phyloP scores from a whole-genome alignment of 106 monocot species.

The Narthecium ossifragum region DNA sequence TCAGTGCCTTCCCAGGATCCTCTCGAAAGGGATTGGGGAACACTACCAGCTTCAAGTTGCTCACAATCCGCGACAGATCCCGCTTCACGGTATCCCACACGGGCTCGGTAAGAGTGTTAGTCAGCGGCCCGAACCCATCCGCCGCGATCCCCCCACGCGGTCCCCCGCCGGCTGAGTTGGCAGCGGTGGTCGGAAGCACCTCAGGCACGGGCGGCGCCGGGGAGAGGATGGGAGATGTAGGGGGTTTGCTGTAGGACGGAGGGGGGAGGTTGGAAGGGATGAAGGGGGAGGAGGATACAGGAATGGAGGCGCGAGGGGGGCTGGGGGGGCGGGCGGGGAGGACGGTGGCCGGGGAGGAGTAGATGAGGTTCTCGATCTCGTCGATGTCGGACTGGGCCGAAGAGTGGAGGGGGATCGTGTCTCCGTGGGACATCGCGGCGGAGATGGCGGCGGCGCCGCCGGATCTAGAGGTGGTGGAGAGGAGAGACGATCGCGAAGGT shows the following conservation, averaged over 20 bases:
- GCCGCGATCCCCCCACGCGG: conserved; percentile 14
- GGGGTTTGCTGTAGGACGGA: conserved; percentile 11
- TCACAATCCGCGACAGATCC: conserved; percentile 80
- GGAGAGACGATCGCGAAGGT: not conserved
- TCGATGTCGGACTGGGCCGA: conserved; percentile 98
- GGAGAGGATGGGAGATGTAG: conserved; percentile 11
- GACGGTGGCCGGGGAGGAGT: conserved; percentile 47
- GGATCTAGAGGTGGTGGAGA: not conserved
- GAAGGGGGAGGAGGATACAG: conserved; percentile 36
- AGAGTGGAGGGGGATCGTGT: conserved; percentile 74
- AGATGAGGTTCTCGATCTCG: conserved; percentile 91
- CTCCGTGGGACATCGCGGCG: conserved; percentile 33
- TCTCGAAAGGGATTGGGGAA: conserved; percentile 89
- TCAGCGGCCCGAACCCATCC: conserved; percentile 61
- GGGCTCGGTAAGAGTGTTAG: conserved; percentile 91
- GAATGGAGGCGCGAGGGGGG: conserved; percentile 44
- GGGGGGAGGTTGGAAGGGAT: conserved; percentile 28
- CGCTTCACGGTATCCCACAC: conserved; percentile 98
- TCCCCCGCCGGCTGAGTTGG: not conserved
- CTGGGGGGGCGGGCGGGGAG: conserved; percentile 49
- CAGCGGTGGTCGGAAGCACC: not conserved
- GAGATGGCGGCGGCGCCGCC: not conserved
- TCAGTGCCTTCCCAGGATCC: conserved; percentile 93
- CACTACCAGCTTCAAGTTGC: conserved; percentile 92
- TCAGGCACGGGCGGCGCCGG: conserved; percentile 6